phyloP scores from a whole-genome alignment of 176 grass and related monocot genomes.

The Rhynchospora pubera region DNA sequence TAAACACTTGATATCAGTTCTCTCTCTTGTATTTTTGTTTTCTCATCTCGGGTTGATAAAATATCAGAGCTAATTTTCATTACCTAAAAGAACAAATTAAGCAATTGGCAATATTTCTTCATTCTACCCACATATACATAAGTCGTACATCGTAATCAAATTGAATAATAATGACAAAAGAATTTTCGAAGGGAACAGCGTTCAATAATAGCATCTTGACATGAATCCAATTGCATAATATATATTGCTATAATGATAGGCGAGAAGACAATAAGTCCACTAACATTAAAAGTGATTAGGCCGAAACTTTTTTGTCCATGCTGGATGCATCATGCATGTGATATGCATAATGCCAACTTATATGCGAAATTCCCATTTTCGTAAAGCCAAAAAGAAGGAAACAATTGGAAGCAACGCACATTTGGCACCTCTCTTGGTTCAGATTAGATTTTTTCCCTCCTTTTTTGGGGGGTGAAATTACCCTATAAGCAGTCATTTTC shows the following conservation, averaged over 20 bases:
- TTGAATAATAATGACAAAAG: too few species aligned
- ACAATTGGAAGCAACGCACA: background rate
- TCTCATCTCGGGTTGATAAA: too few species aligned
- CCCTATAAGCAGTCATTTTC: background rate
- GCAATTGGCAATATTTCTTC: too few species aligned
- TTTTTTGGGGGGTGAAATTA: background rate
- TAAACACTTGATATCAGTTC: background rate
- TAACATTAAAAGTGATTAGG: background rate
- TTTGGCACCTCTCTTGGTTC: background rate
- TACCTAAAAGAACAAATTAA: too few species aligned
- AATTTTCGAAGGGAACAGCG: background rate
- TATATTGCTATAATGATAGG: background rate
- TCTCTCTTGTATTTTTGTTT: background rate
- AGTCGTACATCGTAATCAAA: too few species aligned
- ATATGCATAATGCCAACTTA: background rate
- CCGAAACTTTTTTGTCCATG: background rate
- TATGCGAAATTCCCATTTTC: background rate
- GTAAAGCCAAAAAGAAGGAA: background rate
- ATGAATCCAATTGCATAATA: background rate
- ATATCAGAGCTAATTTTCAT: too few species aligned
- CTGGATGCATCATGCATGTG: slow-evolving; percentile 1
- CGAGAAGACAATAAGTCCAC: background rate
- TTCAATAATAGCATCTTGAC: background rate
- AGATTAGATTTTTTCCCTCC: background rate
- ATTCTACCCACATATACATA: too few species aligned